phyloP scores from a whole-genome alignment of 2,329 filamentous ascomycete genomes.

The Arthrocladium fulminans region DNA sequence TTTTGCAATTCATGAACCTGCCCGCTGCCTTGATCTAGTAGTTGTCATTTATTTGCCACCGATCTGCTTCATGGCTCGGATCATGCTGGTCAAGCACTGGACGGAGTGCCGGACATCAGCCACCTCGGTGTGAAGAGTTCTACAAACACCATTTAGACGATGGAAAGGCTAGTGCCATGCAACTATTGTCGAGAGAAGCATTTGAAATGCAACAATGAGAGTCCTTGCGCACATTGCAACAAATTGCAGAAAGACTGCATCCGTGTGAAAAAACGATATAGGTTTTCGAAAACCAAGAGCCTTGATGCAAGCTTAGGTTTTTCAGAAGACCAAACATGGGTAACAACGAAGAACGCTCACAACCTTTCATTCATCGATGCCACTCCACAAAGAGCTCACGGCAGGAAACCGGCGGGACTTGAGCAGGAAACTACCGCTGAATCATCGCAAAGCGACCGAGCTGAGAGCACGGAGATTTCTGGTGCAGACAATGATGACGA shows the following conservation, averaged over 20 bases:
- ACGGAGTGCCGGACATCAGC: too few species aligned
- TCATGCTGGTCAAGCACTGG: too few species aligned
- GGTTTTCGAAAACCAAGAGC: conserved; percentile 1
- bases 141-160: too few species aligned
- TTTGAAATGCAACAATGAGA: not conserved
- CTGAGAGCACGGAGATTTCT: too few species aligned
- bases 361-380: not conserved
- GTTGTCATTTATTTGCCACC: too few species aligned
- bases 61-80: too few species aligned
- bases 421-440: not conserved
- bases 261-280: not conserved
- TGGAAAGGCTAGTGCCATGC: not conserved
- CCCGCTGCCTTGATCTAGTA: too few species aligned
- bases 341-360: not conserved
- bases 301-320: conserved; percentile 17
- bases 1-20: too few species aligned
- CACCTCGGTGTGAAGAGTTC: too few species aligned
- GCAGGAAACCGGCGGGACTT: not conserved
- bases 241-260: not conserved
- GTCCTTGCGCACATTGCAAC: not conserved
- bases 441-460: too few species aligned
- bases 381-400: not conserved
- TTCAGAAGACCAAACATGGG: conserved; percentile 28
- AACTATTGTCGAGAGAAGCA: conserved; percentile 1
- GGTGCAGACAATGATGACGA: not conserved